These are phyloP conservation scores for Orbilia quercus DNA, from an alignment of 2,329 filamentous ascomycete genomes.

Conservation along the genomic window DNA sequence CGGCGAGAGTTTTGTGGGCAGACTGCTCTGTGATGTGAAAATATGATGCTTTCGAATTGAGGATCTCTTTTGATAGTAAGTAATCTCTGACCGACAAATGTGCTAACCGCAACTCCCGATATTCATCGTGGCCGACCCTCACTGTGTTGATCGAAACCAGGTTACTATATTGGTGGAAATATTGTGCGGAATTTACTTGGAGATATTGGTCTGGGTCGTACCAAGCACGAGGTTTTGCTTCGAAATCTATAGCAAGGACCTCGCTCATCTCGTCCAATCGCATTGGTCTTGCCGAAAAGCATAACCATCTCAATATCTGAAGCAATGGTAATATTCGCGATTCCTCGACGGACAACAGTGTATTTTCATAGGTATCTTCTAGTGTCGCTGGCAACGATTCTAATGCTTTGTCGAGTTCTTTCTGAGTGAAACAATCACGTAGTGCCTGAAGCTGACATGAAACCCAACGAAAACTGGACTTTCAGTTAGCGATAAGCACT, in stretches of 20 bases:
- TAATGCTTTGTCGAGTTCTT: conserved; percentile 4
- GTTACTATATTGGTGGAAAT: conserved; percentile 19
- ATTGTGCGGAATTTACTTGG: conserved; percentile 4
- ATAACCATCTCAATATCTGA: conserved; percentile 18
- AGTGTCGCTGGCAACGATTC: conserved; percentile 12
- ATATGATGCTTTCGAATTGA: conserved; percentile 7
- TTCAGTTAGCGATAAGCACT: not conserved
- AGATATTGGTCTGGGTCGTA: conserved; percentile 8
- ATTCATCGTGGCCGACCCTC: conserved; percentile 3
- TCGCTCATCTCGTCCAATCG: conserved; percentile 27
- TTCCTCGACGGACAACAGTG: conserved; percentile 7
- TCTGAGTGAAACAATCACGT: not conserved
- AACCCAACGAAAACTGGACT: conserved; percentile 12
- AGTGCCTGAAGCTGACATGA: conserved; percentile 17
- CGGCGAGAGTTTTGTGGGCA: conserved; percentile 8
- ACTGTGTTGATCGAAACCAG: conserved; percentile 12
- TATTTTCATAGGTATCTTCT: conserved; percentile 15
- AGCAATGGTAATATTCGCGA: conserved; percentile 3
- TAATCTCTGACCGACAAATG: conserved; percentile 31
- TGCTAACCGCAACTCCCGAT: conserved; percentile 11
- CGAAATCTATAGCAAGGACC: conserved; percentile 24
- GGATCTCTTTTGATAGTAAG: conserved; percentile 12
- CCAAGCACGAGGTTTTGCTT: conserved; percentile 5
- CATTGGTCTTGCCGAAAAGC: conserved; percentile 25
- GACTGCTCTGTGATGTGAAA: conserved; percentile 10